Evolutionary conservation across 1,139 yeast species (phyloP).

Genomic region (Dujonia santamariae): DNA sequence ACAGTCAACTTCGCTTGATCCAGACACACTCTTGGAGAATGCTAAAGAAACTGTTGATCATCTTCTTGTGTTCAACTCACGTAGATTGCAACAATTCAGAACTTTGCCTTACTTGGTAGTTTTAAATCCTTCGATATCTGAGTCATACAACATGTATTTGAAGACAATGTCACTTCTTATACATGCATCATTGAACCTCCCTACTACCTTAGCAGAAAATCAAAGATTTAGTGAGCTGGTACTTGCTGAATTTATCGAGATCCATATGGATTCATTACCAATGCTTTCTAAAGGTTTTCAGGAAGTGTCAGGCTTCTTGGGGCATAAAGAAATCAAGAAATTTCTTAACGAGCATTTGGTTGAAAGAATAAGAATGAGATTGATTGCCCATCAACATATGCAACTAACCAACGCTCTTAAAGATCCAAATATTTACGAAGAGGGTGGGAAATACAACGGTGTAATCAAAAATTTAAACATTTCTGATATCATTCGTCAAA

Average conservation of each 20-base stretch:
- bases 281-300: constrained; percentile 77
- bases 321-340: constrained; percentile 44
- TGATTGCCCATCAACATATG: constrained; percentile 82
- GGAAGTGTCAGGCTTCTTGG: constrained; percentile 60
- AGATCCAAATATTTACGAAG: constrained; percentile 18
- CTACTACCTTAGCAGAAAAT: constrained; percentile 53
- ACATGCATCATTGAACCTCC: constrained; percentile 34
- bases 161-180: constrained; percentile 65
- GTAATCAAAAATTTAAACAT: constrained; percentile 66
- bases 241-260: constrained; percentile 58
- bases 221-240: constrained; percentile 43
- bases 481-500: constrained; percentile 55
- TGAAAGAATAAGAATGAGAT: constrained; percentile 81
- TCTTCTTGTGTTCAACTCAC: constrained; percentile 45
- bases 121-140: constrained; percentile 86
- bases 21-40: constrained; percentile 29
- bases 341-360: constrained; percentile 76
- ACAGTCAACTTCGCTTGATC: constrained; percentile 39
- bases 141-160: constrained; percentile 69
- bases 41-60: constrained; percentile 45
- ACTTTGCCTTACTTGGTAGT: constrained; percentile 79
- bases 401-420: constrained; percentile 44
- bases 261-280: constrained; percentile 82
- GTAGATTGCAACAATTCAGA: constrained; percentile 65
- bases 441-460: constrained; percentile 57